Evolutionary conservation across 2,329 filamentous ascomycete genomes (phyloP), one percentile per base, ranked within the genome.

Genomic region (Diaporthe sp.): DNA sequence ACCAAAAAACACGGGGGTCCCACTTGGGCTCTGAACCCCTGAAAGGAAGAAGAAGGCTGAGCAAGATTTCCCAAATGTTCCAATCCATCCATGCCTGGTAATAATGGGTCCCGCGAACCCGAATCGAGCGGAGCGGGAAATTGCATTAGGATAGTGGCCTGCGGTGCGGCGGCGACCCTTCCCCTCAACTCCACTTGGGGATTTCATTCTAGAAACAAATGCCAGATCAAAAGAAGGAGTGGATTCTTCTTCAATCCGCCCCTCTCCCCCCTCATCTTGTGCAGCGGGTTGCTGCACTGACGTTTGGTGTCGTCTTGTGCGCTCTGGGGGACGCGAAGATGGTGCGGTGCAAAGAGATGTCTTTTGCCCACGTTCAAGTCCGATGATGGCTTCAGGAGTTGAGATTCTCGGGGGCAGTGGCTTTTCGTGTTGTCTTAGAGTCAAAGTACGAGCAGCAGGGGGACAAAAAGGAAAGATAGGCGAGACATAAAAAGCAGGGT

Each of bases 51-150:
- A 28, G 25, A 28, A 37, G 25, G 60, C 60, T 65, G 39, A 46
- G 39, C 60, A 58, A 65, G 39, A 65, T 39, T 22, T 12, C 57
- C 34, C 19, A 39, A n/a, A 19, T 22, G 55, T 58, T 17, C 31
- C 34, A 13, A 22, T 12, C 7, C 7, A 31, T 9, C 53, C 28
- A 15, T 28, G 8, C 55, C 9, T 31, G 19, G 34, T 39, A 39
- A 58, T n/a, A n/a, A 60, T n/a, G 31, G 57, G 34, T n/a, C 57
- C 57, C 57, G 34, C 34, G 34, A n/a, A 49, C 25, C 61, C 42
- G 42, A 65, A 65, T 65, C 42, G 61, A 31, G 61, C 61, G 61
- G 42, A 49, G 42, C 25, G 61, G 61, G 61, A 65, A 49, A 65
- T 65, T 65, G 22, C 57, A 60, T 39, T 39, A 34, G 22, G 42